Evolutionary conservation across 257 asterid species (phyloP).

Genomic region (Penstemon eatonii): DNA sequence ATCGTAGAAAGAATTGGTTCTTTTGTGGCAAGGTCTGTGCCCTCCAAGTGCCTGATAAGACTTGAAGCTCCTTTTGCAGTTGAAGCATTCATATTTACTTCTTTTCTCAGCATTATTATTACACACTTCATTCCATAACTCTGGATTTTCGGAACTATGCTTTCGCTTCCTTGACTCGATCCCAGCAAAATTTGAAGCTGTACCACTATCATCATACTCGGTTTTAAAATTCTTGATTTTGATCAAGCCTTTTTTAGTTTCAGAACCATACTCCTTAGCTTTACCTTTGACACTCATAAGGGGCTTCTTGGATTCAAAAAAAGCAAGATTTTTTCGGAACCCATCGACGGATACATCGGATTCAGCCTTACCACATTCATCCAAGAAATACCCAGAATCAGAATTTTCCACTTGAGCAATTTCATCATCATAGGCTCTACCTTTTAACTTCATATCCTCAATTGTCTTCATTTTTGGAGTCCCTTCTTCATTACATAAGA

Average conservation of each 20-base stretch:
- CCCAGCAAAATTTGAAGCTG: constrained; percentile 31
- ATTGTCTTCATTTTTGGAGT: constrained; percentile 5
- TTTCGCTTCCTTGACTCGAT: constrained; percentile 47
- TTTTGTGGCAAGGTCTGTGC: constrained; percentile 87
- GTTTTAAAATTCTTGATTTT: constrained; percentile 37
- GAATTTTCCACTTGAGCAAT: constrained; percentile 45
- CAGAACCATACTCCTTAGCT: constrained; percentile 37
- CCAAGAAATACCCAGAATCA: constrained; percentile 90
- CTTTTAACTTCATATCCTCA: constrained; percentile 39
- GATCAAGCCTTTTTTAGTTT: constrained; percentile 31
- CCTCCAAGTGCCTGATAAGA: constrained; percentile 97
- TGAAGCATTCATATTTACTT: constrained; percentile 78
- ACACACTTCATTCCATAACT: constrained; percentile 28
- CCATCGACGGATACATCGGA: constrained; percentile 69
- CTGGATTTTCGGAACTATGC: constrained; percentile 37
- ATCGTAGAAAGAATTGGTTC: constrained; percentile 39
- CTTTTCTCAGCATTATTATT: constrained; percentile 38
- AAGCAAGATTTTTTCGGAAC: constrained; percentile 28
- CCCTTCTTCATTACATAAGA: background rate
- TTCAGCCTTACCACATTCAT: constrained; percentile 63
- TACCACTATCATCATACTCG: constrained; percentile 32
- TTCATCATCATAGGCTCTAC: constrained; percentile 36
- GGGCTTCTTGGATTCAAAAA: constrained; percentile 31
- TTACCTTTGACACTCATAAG: constrained; percentile 28
- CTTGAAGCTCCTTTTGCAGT: constrained; percentile 76